These are phyloP conservation scores for Xylariaceae sp. DNA, from an alignment of 2,329 filamentous ascomycete species.

Conservation along the genomic window DNA sequence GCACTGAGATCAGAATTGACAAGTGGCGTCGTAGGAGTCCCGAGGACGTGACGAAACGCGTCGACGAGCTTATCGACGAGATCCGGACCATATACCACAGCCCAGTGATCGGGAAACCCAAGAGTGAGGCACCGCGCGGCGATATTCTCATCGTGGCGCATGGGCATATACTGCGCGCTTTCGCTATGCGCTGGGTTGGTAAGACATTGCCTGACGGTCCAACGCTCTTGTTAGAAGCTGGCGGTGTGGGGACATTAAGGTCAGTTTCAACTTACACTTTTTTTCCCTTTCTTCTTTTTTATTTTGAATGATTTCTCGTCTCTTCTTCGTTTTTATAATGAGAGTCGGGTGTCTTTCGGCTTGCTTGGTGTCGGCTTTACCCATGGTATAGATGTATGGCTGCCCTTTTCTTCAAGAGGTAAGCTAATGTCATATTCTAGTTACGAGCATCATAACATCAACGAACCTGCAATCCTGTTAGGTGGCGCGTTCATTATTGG, in stretches of 20 bases:
- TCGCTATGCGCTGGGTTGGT: conserved; percentile 81
- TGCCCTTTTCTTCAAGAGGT: too few relatives aligned
- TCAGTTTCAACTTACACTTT: conserved; percentile 34
- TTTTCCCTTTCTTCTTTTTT: not conserved
- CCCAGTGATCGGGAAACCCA: conserved; percentile 54
- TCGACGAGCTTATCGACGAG: conserved; percentile 72
- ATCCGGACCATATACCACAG: conserved; percentile 65
- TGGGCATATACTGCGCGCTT: conserved; percentile 81
- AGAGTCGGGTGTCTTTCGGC: not conserved
- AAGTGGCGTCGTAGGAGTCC: conserved; percentile 52
- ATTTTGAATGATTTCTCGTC: not conserved
- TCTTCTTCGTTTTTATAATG: not conserved
- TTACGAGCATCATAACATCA: conserved; percentile 74
- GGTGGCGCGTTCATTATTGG: conserved; percentile 64
- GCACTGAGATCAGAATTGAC: not conserved
- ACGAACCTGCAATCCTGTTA: conserved; percentile 75
- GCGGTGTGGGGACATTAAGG: conserved; percentile 78
- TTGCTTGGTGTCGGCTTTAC: too few relatives aligned
- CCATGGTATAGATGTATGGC: too few relatives aligned
- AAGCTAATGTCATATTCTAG: conserved; percentile 37
- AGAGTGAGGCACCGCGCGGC: conserved; percentile 41
- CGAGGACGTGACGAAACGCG: conserved; percentile 63
- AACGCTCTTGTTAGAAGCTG: conserved; percentile 78
- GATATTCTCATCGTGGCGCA: conserved; percentile 83
- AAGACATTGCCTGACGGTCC: conserved; percentile 71